Evolutionary conservation across 371 early-diverging fungal genomes (phyloP).

Genomic region (Mucor circinelloides): DNA sequence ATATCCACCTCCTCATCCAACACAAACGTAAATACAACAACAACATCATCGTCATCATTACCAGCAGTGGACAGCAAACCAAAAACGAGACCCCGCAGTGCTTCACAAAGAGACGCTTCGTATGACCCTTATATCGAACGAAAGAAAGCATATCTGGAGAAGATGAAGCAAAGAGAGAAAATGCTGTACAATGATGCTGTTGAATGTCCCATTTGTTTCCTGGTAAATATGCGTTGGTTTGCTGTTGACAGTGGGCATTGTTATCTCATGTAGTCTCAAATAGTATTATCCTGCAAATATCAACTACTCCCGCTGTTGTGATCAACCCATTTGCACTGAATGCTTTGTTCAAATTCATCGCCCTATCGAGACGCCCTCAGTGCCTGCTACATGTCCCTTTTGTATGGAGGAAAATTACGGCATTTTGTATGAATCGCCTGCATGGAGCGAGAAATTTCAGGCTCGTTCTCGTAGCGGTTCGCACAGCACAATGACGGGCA

Average conservation of each 20-base stretch:
- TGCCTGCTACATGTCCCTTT: slow-evolving; percentile 83
- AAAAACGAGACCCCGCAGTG: slow-evolving; percentile 34
- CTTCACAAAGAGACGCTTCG: slow-evolving; percentile 19
- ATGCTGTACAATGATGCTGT: slow-evolving; percentile 67
- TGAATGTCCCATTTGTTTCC: slow-evolving; percentile 94
- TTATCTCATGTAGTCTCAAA: not conserved
- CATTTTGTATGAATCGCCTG: slow-evolving; percentile 68
- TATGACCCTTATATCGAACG: slow-evolving; percentile 25
- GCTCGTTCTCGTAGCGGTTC: slow-evolving; percentile 30
- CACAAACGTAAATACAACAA: not conserved
- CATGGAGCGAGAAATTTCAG: slow-evolving; percentile 43
- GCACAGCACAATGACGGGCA: slow-evolving; percentile 32
- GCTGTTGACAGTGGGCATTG: no score
- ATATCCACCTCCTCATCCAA: not conserved
- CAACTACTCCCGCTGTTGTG: slow-evolving; percentile 93
- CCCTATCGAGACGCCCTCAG: slow-evolving; percentile 54
- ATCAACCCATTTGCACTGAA: slow-evolving; percentile 94
- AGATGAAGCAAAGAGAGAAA: slow-evolving; percentile 41
- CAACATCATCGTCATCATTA: not conserved
- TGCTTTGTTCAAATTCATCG: slow-evolving; percentile 94
- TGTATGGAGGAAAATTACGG: slow-evolving; percentile 90
- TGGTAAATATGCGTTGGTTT: slow-evolving; percentile 53
- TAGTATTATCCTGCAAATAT: slow-evolving; percentile 90
- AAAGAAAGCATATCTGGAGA: slow-evolving; percentile 36
- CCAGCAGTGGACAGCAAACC: not conserved